Conservation (phyloP, 495 filamentous ascomycete species). For the Hypomontagnella submonticulosa region DNA sequence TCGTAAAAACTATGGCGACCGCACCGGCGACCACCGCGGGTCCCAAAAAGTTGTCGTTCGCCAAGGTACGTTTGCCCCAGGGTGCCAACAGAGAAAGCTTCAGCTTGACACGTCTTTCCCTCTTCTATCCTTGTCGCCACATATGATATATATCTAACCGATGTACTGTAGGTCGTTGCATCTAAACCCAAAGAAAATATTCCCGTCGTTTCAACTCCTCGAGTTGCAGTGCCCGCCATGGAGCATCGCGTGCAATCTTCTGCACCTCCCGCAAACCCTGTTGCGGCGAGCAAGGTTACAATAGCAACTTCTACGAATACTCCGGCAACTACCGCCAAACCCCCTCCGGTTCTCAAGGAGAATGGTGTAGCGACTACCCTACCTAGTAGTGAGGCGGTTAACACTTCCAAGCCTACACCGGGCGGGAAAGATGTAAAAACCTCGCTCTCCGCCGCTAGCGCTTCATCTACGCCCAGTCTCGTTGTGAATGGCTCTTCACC, state of each 20-base stretch:
- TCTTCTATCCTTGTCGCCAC: not conserved
- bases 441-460: constrained; percentile 29
- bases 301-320: constrained; percentile 24
- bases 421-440: constrained; percentile 53
- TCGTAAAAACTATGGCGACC: constrained; percentile 53
- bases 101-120: not conserved
- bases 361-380: constrained; percentile 25
- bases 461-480: constrained; percentile 56
- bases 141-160: constrained; percentile 8
- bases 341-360: constrained; percentile 32
- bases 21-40: constrained; percentile 53
- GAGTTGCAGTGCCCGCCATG: constrained; percentile 45
- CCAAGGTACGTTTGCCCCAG: constrained; percentile 62
- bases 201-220: constrained; percentile 46
- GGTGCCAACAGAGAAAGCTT: not conserved
- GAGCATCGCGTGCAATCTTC: constrained; percentile 43
- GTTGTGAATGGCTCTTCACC: constrained; percentile 62
- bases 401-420: constrained; percentile 49
- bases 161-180: constrained; percentile 61
- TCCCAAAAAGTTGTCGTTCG: constrained; percentile 63
- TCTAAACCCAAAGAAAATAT: constrained; percentile 61
- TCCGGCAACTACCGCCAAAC: constrained; percentile 33
- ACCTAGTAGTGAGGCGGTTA: constrained; percentile 11
- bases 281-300: constrained; percentile 22
- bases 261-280: constrained; percentile 18